Evolutionary conservation across 345 rosid genomes (phyloP), one percentile per base, ranked within the genome.

Genomic region (Chamaenerion angustifolium): DNA sequence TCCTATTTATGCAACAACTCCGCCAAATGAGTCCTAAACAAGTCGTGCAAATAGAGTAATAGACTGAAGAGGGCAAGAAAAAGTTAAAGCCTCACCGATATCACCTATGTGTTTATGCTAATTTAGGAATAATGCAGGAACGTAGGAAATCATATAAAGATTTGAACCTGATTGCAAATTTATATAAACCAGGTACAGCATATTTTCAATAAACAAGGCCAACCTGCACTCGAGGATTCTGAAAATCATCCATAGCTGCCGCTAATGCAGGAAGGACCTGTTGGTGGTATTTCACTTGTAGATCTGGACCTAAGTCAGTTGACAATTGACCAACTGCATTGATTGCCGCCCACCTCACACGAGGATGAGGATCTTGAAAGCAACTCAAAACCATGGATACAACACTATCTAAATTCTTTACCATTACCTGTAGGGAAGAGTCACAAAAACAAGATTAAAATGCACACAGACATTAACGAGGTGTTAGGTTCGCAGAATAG

Each of bases 271-370:
- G 99, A 51, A 93, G 76, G 45, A 93, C 94, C 21, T 73, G 75
- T 27, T 70, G 81, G 61, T 93, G 97, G 67, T 82, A 82, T 46
- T 80, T 95, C 52, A 80, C 90, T 71, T 93, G 99, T 83, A 93
- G 73, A 71, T 88, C 96, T 21, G 99, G 97, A 59, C 99, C 99
- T 73, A 93, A 71, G 68, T 93, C 99, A 0, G 99, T 93, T 43
- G 99, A 93, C 78, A 93, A 60, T 61, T 93, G 99, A 45, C 99
- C 99, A 54, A 93, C 71, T 11, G 99, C 97, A 67, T 93, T 93
- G 40, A 93, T 88, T n/a, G 99, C 99, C 16, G 99, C 99, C 99
- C 99, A 93, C 44, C 95, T 85, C 37, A 85, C 99, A 25, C 99
- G 93, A 14, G 99, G 87, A 60, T 93, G 96, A 27, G 88, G 83